Percentiles rank a stretch among this genome's conserved stretches.
Evolutionary conservation across 805 yeast genomes (phyloP).

Genomic region (Cyberlindnera japonica): DNA sequence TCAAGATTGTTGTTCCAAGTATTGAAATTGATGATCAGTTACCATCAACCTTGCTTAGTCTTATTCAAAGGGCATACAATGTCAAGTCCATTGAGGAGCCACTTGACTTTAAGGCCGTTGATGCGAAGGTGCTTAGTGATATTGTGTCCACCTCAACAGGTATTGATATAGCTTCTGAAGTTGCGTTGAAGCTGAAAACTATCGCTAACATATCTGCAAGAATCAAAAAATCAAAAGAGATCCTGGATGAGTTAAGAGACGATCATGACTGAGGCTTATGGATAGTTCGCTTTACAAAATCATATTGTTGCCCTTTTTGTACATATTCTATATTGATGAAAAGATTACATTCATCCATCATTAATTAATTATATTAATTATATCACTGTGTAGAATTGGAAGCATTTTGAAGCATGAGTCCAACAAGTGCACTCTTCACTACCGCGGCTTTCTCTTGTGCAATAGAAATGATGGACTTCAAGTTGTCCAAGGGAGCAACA

Average conservation of each 20-base stretch:
- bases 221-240: slow-evolving; percentile 22
- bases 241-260: slow-evolving; percentile 23
- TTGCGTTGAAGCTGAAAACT: slow-evolving; percentile 21
- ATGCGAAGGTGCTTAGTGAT: slow-evolving; percentile 26
- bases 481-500: slow-evolving; percentile 8
- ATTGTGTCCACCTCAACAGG: slow-evolving; percentile 32
- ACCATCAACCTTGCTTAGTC: slow-evolving; percentile 29
- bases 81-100: slow-evolving; percentile 21
- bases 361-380: not conserved
- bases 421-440: slow-evolving; percentile 14
- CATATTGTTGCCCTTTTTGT: not conserved
- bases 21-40: slow-evolving; percentile 33
- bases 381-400: not conserved
- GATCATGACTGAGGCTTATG: slow-evolving; percentile 2
- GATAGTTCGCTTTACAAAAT: no score
- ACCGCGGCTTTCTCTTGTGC: slow-evolving; percentile 13
- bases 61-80: slow-evolving; percentile 19
- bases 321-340: not conserved
- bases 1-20: slow-evolving; percentile 48
- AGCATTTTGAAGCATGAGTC: slow-evolving; percentile 9
- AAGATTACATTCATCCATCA: no score
- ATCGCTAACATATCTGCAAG: slow-evolving; percentile 20
- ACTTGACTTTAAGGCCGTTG: slow-evolving; percentile 24
- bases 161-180: slow-evolving; percentile 34
- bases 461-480: slow-evolving; percentile 10